Evolutionary conservation across 106 monocot genomes (phyloP), one percentile per base, ranked within the genome.

Genomic region (Dendrobium catenatum): DNA sequence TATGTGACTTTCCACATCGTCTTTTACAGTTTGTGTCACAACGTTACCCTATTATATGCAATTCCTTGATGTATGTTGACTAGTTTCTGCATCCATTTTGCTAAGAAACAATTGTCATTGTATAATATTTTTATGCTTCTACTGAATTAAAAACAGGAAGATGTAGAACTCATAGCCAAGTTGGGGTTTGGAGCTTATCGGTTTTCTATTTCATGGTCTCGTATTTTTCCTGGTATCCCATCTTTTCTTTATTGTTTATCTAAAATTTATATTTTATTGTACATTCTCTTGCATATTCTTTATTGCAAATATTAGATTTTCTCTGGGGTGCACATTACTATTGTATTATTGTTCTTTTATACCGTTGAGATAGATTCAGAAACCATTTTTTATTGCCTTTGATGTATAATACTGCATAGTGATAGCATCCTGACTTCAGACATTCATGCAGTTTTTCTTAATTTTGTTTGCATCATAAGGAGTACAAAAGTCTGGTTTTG

Each of bases 161-260:
- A 97, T 85, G 90, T 97, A 61, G 87, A 97, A 9, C 92, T 97
- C 66, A 94, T 97, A 76, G 77, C 88, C 29, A 87, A 89, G 44
- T 84, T 97, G 79, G 97, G 94, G 16, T 97, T 97, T 79, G 82
- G 82, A 76, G 97, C 97, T 77, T 97, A 97, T 76, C 85, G 97
- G 15, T 97, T 97, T 87, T 97, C 97, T 33, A 89, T 97, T 80
- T 92, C 92, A 24, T 97, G 97, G 97, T 43, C 94, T 48, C 97
- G 97, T 58, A 97, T 97, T 77, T 91, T 97, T 46, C 97, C 97
- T 81, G 94, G 94, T 91, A 89, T 48, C 11, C 26, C 3, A 4
- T 76, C 33, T 44, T 49, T 6, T 68, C 40, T 55, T 44, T 1
- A 78, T 79, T 68, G 40, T 56, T 29, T 55, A 49, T 70, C 13